Conservation (phyloP, 2,329 filamentous ascomycete genomes). For the Aspergillus intermedius region DNA sequence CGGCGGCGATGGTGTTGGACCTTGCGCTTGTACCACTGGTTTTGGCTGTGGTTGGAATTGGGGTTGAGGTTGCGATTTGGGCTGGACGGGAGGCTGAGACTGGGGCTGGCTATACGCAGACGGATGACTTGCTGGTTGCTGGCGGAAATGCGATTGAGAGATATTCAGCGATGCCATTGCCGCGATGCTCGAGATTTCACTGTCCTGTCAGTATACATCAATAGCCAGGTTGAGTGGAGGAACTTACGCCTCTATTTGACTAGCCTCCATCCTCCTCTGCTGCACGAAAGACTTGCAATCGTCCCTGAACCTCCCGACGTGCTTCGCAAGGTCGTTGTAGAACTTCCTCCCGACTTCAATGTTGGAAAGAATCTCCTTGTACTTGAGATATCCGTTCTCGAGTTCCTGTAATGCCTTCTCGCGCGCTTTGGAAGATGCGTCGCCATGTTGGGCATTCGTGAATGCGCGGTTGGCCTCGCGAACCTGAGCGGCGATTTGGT, state of each 20-base stretch:
- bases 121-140: slow-evolving; percentile 1
- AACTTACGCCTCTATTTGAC: slow-evolving; percentile 66
- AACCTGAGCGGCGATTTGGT: slow-evolving; percentile 61
- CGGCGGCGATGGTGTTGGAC: slow-evolving; percentile 17
- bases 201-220: slow-evolving; percentile 17
- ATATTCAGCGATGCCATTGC: slow-evolving; percentile 56
- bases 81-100: slow-evolving; percentile 29
- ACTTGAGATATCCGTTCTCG: slow-evolving; percentile 88
- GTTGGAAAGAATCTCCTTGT: slow-evolving; percentile 91
- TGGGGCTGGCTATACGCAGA: slow-evolving; percentile 21
- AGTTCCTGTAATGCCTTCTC: slow-evolving; percentile 81
- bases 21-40: slow-evolving; percentile 5
- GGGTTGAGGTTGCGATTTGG: slow-evolving; percentile 29
- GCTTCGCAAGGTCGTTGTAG: slow-evolving; percentile 89
- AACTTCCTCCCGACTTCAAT: slow-evolving; percentile 89
- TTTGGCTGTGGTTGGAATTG: slow-evolving; percentile 31
- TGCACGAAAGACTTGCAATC: slow-evolving; percentile 72
- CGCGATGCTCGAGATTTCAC: slow-evolving; percentile 48
- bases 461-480: slow-evolving; percentile 74
- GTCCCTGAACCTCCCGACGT: slow-evolving; percentile 79
- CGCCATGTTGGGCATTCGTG: slow-evolving; percentile 61
- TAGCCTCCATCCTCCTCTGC: slow-evolving; percentile 72
- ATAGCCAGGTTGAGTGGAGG: not conserved
- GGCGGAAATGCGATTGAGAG: slow-evolving; percentile 23
- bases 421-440: slow-evolving; percentile 63